Conservation (phyloP, 2,329 filamentous ascomycete genomes). For the Neofusicoccum kwambonambiense region DNA sequence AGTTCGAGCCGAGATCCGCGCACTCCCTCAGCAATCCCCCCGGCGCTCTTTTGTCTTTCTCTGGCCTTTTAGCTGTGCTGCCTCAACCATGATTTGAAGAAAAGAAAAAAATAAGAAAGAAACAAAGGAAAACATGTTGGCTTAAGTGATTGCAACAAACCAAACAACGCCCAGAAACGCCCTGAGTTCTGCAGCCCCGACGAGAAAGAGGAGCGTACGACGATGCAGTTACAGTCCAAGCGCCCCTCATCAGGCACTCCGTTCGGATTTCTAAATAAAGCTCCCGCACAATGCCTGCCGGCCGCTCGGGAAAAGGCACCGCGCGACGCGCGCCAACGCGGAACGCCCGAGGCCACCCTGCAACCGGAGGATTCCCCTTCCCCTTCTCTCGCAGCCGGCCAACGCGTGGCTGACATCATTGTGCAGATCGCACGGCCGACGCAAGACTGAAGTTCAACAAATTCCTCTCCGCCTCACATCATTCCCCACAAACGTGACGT, state of each 20-base stretch:
- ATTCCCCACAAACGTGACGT: background rate
- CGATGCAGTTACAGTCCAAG: background rate
- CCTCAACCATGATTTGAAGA: no score
- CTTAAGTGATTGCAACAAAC: no score
- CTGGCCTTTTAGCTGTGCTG: background rate
- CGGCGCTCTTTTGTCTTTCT: no score
- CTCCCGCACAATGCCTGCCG: background rate
- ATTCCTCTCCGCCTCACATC: background rate
- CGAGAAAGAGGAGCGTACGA: background rate
- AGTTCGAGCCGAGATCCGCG: constrained; percentile 10
- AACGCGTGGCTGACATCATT: background rate
- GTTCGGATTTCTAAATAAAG: background rate
- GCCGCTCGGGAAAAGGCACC: background rate
- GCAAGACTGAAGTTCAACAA: background rate
- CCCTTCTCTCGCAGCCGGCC: background rate
- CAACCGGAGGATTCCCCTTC: background rate
- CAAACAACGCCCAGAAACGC: no score
- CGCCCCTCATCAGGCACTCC: background rate
- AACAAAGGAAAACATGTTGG: no score
- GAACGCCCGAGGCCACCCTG: background rate
- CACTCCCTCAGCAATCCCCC: background rate
- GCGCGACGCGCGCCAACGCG: no score
- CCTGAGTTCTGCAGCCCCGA: no score
- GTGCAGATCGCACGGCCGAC: background rate
- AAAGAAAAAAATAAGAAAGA: no score